phyloP scores from a whole-genome alignment of 1,139 yeast genomes.

The Candida sanyaensis region DNA sequence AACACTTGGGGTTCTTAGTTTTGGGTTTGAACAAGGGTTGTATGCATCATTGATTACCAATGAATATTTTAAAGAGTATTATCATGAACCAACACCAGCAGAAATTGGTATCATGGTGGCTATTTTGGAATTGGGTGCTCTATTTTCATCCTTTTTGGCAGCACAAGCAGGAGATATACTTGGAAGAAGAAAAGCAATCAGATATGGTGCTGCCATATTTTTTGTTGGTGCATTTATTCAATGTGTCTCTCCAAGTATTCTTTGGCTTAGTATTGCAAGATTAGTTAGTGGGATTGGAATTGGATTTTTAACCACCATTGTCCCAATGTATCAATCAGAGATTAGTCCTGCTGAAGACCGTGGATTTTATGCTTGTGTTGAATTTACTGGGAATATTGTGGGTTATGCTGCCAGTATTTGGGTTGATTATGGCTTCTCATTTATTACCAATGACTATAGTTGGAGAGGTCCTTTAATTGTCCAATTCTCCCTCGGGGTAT shows the following conservation, averaged over 20 bases:
- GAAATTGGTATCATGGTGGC: conserved; percentile 55
- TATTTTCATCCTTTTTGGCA: conserved; percentile 74
- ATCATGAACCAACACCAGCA: conserved; percentile 60
- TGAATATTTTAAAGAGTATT: conserved; percentile 69
- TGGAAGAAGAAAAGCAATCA: conserved; percentile 79
- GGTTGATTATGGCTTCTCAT: conserved; percentile 85
- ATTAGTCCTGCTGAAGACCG: conserved; percentile 88
- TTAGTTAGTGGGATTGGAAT: conserved; percentile 85
- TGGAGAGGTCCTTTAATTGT: conserved; percentile 82
- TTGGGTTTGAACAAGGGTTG: conserved; percentile 66
- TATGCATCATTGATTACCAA: conserved; percentile 68
- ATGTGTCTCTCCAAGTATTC: conserved; percentile 48
- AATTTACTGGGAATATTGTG: conserved; percentile 86
- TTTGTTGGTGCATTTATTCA: conserved; percentile 82
- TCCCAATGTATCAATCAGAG: conserved; percentile 93
- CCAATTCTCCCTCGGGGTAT: conserved; percentile 74
- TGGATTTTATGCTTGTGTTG: conserved; percentile 88
- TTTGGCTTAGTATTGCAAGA: conserved; percentile 67
- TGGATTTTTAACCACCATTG: conserved; percentile 87
- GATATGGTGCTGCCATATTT: conserved; percentile 80
- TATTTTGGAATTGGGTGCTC: conserved; percentile 70
- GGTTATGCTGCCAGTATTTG: conserved; percentile 89
- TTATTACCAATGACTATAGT: conserved; percentile 50
- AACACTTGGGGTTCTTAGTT: conserved; percentile 57
- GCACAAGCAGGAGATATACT: conserved; percentile 77